These are phyloP conservation scores for Aeminium ludgeri DNA, from an alignment of 495 filamentous ascomycete genomes.

Conservation along the genomic window DNA sequence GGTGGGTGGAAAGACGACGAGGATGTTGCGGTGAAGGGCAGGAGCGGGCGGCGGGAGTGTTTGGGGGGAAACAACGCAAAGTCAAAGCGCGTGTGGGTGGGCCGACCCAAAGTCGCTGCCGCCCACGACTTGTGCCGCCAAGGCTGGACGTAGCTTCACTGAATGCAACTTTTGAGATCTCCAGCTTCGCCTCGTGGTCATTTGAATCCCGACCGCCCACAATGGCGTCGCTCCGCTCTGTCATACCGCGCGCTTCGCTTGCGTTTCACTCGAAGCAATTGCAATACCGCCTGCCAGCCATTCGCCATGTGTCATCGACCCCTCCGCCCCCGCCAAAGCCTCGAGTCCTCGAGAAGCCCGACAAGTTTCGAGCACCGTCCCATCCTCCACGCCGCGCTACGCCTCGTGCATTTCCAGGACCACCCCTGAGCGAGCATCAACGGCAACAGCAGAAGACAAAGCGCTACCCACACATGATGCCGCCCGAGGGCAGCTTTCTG, in stretches of 20 bases:
- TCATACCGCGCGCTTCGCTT: conserved; percentile 3
- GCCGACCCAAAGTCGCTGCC: no score
- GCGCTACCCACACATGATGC: conserved; percentile 69
- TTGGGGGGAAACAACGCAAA: neutral
- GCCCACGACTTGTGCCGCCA: no score
- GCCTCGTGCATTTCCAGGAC: conserved; percentile 48
- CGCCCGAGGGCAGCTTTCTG: conserved; percentile 55
- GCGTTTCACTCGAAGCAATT: conserved; percentile 11
- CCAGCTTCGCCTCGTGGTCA: no score
- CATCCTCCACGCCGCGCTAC: conserved; percentile 43
- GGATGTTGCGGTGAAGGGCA: neutral
- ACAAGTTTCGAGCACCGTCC: conserved; percentile 71
- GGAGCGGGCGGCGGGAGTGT: no score
- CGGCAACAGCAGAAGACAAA: conserved; percentile 40
- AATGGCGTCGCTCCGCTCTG: conserved; percentile 7
- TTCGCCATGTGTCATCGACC: conserved; percentile 12
- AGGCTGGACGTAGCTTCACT: no score
- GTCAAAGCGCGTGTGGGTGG: neutral
- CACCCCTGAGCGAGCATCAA: conserved; percentile 34
- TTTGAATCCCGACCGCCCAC: neutral
- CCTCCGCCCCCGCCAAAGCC: conserved; percentile 29
- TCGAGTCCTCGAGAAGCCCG: conserved; percentile 56
- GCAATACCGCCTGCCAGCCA: conserved; percentile 7
- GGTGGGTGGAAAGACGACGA: conserved; percentile 2
- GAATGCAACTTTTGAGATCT: no score